Conservation (phyloP, 164 flowering plant genomes). For the Macadamia integrifolia region DNA sequence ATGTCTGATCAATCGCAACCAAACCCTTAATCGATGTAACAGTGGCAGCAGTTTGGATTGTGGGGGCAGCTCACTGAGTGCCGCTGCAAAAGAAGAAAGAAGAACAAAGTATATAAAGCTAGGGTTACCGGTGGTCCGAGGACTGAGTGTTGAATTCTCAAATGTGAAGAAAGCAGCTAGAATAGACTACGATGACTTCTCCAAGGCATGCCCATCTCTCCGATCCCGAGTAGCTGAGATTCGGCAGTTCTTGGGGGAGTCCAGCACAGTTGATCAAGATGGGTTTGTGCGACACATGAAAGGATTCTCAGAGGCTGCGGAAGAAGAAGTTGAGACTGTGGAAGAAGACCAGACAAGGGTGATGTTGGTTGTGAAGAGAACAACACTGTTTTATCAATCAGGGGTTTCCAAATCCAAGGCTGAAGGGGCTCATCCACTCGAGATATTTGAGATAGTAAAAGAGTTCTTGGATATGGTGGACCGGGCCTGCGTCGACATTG, state of each 20-base stretch:
- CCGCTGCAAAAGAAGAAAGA: constrained; percentile 29
- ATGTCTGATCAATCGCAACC: constrained; percentile 37
- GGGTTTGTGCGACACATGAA: constrained; percentile 56
- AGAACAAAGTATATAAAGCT: constrained; percentile 51
- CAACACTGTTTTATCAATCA: constrained; percentile 72
- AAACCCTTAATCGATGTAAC: constrained; percentile 21
- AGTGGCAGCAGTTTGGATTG: constrained; percentile 3
- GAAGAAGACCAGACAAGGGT: constrained; percentile 55
- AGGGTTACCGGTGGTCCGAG: constrained; percentile 58
- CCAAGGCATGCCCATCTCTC: constrained; percentile 26
- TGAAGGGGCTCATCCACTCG: constrained; percentile 34
- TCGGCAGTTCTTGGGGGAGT: constrained; percentile 16
- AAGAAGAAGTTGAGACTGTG: constrained; percentile 49
- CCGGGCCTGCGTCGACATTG: constrained; percentile 50
- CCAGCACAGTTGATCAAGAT: constrained; percentile 19
- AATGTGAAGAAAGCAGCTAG: constrained; percentile 68
- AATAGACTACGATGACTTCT: constrained; percentile 43
- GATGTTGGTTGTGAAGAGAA: constrained; percentile 58
- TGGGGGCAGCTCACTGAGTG: constrained; percentile 6
- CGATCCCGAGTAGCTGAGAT: constrained; percentile 29
- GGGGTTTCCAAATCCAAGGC: constrained; percentile 48
- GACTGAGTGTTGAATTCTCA: constrained; percentile 50
- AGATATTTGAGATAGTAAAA: constrained; percentile 59
- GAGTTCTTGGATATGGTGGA: constrained; percentile 74
- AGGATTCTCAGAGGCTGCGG: constrained; percentile 48